Evolutionary conservation across 345 rosid species (phyloP).

Genomic region (Hibiscus syriacus): DNA sequence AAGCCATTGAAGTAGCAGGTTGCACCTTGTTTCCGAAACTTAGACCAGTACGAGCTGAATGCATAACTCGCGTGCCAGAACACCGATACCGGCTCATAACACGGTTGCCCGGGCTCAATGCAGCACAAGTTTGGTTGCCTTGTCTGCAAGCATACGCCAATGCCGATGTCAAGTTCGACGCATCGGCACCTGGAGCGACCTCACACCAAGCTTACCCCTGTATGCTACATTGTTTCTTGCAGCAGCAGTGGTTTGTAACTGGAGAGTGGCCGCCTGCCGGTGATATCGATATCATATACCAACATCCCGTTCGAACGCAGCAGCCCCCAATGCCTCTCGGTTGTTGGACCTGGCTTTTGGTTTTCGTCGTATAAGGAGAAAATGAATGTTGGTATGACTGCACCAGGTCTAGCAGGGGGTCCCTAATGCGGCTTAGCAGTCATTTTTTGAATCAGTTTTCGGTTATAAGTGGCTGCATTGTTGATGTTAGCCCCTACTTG

Average conservation of each 20-base stretch:
- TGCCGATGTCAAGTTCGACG: slow-evolving; percentile 29
- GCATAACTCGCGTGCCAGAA: slow-evolving; percentile 67
- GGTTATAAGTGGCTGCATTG: slow-evolving; percentile 74
- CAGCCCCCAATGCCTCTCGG: slow-evolving; percentile 80
- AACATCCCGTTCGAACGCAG: slow-evolving; percentile 38
- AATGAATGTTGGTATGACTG: slow-evolving; percentile 43
- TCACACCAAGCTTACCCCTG: slow-evolving; percentile 59
- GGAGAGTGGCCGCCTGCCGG: slow-evolving; percentile 19
- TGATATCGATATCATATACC: slow-evolving; percentile 50
- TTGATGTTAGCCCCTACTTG: slow-evolving; percentile 55
- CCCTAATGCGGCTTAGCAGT: slow-evolving; percentile 45
- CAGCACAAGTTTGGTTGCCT: slow-evolving; percentile 44
- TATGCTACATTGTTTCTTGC: slow-evolving; percentile 41
- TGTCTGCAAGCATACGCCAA: slow-evolving; percentile 39
- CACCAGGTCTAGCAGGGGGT: slow-evolving; percentile 75
- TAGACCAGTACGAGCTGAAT: slow-evolving; percentile 70
- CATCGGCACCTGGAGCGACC: slow-evolving; percentile 29
- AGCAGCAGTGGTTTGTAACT: slow-evolving; percentile 16
- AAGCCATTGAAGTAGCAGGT: slow-evolving; percentile 68
- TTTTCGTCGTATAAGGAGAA: slow-evolving; percentile 69
- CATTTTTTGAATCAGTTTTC: slow-evolving; percentile 51
- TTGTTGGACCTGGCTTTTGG: slow-evolving; percentile 38
- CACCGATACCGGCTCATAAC: slow-evolving; percentile 47
- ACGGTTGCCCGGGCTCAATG: slow-evolving; percentile 42
- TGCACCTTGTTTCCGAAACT: slow-evolving; percentile 44